Evolutionary conservation across 1,284 basidiomycete genomes (phyloP), one percentile per base, ranked within the genome.

Genomic region (Rhodotorula mucilaginosa): DNA sequence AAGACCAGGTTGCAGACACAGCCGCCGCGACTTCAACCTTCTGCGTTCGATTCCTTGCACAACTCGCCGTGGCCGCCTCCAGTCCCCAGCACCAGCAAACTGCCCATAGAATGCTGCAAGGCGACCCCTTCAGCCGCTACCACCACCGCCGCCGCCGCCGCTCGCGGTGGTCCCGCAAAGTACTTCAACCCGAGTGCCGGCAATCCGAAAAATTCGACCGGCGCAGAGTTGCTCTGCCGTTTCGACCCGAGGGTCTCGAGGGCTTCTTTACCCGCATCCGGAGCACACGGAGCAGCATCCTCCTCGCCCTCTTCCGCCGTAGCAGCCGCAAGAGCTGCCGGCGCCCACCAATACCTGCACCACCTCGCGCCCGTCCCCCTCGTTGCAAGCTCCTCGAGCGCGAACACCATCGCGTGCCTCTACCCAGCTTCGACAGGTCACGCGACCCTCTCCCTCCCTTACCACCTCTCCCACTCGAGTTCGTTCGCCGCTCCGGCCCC

Each of bases 1-100:
- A 96, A 96, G 82, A 96, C 93, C 29, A 87, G 93, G 13, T 61
- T 79, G 16, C 78, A 79, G 66, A 79, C 69, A 56, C 56, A 64
- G 46, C 34, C 71, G 46, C 13, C 54, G 10, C 23, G 21, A 46
- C 1, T 13, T 68, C 70, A 5, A 69, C 56, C 49, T 19, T 58
- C 61, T 26, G 29, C 67, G 5, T 29, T 34, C 52, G n/a, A 39
- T 34, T 29, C 39, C 5, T 15, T 47, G 29, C 56, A 58, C 34
- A 68, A 69, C 52, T 56, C 52, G 7, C 73, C 74, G 3, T 73
- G 59, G 60, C 70, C 76, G 5, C 71, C 71, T 21, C 73, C 75
- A 0, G 26, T 76, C 12, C n/a, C 76, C 2, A 67, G 62, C 54
- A 74, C 74, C 10, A 31, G 44, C 26, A 46, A 16, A 39, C 34